Conservation (phyloP, 805 yeast genomes). For the Wilhelminamyces savonicus region DNA sequence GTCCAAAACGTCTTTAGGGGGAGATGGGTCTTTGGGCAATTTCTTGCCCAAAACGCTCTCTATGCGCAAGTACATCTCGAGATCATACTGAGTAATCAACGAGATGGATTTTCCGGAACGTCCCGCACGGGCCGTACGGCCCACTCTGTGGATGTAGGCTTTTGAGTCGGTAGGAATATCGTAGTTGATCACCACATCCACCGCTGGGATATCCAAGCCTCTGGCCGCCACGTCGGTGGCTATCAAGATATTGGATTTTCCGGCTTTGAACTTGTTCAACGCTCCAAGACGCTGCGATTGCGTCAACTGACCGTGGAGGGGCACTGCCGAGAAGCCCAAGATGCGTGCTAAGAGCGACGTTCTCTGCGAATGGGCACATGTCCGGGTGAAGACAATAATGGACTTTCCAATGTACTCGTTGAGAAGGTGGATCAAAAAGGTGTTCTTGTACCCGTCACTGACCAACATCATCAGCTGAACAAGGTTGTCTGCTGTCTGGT, state of each 20-base stretch:
- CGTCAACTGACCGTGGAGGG: conserved; percentile 87
- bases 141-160: conserved; percentile 83
- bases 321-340: conserved; percentile 83
- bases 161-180: conserved; percentile 83
- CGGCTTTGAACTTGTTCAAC: conserved; percentile 70
- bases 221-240: conserved; percentile 90
- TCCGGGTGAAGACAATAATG: conserved; percentile 83
- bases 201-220: conserved; percentile 80
- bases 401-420: conserved; percentile 84
- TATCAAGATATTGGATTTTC: conserved; percentile 59
- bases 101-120: conserved; percentile 83
- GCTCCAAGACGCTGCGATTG: conserved; percentile 84
- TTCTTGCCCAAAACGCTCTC: conserved; percentile 82
- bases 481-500: conserved; percentile 91
- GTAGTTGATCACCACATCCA: conserved; percentile 69
- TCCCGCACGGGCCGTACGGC: conserved; percentile 95
- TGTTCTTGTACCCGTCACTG: conserved; percentile 89
- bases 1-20: conserved; percentile 70
- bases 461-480: conserved; percentile 84
- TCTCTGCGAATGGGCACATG: conserved; percentile 93
- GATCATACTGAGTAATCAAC: conserved; percentile 88
- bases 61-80: conserved; percentile 80
- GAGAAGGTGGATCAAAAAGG: conserved; percentile 72
- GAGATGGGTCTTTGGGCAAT: conserved; percentile 71
- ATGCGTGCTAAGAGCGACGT: conserved; percentile 75